A percentile compares a stretch with the other conserved stretches of the same genome.
Evolutionary conservation across 192 early-diverging fungal genomes (phyloP).

Genomic region (Martensiomyces pterosporus): DNA sequence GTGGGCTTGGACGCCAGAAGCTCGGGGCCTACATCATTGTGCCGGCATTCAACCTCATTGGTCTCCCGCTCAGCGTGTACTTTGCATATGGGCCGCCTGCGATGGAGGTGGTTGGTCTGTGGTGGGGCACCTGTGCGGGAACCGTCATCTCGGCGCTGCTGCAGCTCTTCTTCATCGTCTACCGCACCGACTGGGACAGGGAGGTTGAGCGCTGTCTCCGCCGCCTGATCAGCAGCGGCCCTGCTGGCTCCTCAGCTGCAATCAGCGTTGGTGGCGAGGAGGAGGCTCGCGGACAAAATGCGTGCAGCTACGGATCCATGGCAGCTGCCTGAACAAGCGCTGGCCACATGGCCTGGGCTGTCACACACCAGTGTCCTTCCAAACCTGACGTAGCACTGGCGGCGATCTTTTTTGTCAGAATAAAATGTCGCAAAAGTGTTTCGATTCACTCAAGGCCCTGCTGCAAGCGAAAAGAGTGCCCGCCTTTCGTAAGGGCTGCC

Average conservation of each 20-base stretch:
- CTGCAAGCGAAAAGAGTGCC: conserved; percentile 1
- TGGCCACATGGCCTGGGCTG: neutral
- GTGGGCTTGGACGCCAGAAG: conserved; percentile 53
- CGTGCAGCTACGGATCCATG: conserved; percentile 4
- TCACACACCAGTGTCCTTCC: no score
- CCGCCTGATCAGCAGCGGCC: conserved; percentile 20
- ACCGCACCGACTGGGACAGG: conserved; percentile 20
- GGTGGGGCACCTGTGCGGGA: conserved; percentile 56
- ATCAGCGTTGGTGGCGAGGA: neutral
- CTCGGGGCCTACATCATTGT: conserved; percentile 49
- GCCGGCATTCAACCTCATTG: conserved; percentile 47
- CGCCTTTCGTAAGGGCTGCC: no score
- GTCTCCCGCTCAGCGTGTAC: conserved; percentile 49
- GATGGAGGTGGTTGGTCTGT: conserved; percentile 60
- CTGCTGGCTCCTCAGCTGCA: neutral
- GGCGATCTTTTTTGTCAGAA: no score
- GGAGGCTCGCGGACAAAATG: neutral
- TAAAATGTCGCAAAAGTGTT: no score
- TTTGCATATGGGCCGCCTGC: conserved; percentile 47
- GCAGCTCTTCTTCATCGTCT: conserved; percentile 16
- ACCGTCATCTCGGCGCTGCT: conserved; percentile 18
- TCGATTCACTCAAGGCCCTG: neutral
- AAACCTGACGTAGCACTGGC: no score
- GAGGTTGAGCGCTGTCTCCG: conserved; percentile 31
- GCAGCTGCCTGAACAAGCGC: neutral